Evolutionary conservation across 2,329 filamentous ascomycete species (phyloP), one percentile per base, ranked within the genome.

Genomic region (Trichoderma sp.): DNA sequence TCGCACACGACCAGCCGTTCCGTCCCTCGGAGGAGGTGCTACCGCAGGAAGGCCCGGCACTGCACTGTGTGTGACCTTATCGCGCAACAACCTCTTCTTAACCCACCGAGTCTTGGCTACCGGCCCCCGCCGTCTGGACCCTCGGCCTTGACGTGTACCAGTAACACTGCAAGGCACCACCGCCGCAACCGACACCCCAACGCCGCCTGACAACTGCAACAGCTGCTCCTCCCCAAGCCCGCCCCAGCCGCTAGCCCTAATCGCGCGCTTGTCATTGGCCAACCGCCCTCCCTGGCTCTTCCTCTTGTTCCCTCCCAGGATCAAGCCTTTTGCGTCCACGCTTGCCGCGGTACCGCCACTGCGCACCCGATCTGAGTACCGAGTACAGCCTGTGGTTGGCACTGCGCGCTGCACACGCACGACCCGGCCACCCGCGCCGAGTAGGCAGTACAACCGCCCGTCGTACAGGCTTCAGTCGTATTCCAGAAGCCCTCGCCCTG

Each of bases 181-280:
- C 56, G 48, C 63, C 63, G 63, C 48, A 45, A 21, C 55, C 63
- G 63, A 56, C 63, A 34, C 45, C 63, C 39, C 63, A 26, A 55
- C 48, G 48, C 47, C 45, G 56, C 63, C 56, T 65, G 63, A 65
- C 63, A 60, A 43, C 43, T 65, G 63, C 21, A 19, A 44, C 57
- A 7, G 5, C 50, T 39, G 34, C 34, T 4, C 34, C 41, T 41
- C 39, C 47, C 47, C 17, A 51, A 39, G 24, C 50, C 47, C 47
- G 50, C 47, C 55, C 55, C 63, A 58, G 47, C 45, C 63, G 55
- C 45, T 65, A 59, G 63, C 55, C 56, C 63, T 65, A 65, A 65
- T 65, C 63, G 56, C 54, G 12, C 54, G 54, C 47, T n/a, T 30
- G 21, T 34, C 39, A 65, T 65, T 65, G 63, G 63, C 56, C 48